Base-by-base conservation (phyloP, 441 rosid genomes). In the Gossypium schwendimanii region DNA sequence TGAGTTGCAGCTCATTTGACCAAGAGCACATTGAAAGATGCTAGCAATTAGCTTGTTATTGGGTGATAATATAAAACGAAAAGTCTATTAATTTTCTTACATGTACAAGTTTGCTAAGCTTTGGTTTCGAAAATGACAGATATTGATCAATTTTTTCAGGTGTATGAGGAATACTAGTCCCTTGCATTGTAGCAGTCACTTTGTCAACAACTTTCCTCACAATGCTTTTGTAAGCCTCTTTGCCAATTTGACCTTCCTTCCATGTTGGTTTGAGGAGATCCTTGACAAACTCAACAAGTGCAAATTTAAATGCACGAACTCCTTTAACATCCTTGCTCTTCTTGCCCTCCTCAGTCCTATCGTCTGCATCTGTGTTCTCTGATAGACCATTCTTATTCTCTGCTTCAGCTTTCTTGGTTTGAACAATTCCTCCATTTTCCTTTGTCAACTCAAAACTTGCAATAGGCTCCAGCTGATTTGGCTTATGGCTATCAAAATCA, bases 121-220 rank as follows among this genome's bases (percentile, higher is more conserved):
- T 94, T 69, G 96, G 86, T 83, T 88, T 92, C n/a, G 96, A 90
- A 70, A 82, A 80, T 21, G 92, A 84, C 73, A 95, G 82, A 84
- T 92, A 95, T 49, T 89, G 93, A 17, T 91, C 93, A 63, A 91
- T 90, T 79, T 90, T 95, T 73, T 95, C 99, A 77, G 82, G 93
- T 1, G 99, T 88, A 75, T 91, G 98, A 75, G 99, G 99, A 68
- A 95, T 81, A 79, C 75, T 86, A 45, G 86, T 81, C 21, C 80
- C 88, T 81, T 91, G 94, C 82, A 95, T 76, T 3, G 95, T 83
- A 20, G 89, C 82, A 2, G 92, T 91, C 61, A 95, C 98, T 84
- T 95, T 95, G 76, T 91, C 97, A 10, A 92, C 99, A 31, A 87
- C 99, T 77, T 91, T 95, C 91, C 90, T 95, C 77, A 92, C 99